Conservation (phyloP, 208 protist species). For the Wallacemonas collosoma region DNA sequence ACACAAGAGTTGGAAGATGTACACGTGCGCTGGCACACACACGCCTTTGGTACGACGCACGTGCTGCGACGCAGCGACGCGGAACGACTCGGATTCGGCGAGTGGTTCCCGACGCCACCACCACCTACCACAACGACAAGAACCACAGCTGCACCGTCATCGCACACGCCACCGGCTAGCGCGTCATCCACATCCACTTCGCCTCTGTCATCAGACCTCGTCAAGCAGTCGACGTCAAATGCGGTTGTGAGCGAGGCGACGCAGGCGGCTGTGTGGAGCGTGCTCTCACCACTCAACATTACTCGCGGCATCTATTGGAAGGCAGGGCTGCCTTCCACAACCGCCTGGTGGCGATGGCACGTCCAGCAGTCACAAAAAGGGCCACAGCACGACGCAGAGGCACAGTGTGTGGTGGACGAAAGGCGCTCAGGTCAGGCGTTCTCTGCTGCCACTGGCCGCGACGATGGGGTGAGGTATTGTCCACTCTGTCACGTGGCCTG, state of each 20-base stretch:
- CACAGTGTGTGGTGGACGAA: no score
- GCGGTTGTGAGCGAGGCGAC: no score
- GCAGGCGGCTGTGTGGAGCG: constrained; percentile 30
- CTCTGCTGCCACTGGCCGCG: no score
- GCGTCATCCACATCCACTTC: no score
- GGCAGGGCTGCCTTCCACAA: constrained; percentile 39
- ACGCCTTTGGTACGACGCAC: constrained; percentile 23
- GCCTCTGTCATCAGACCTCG: no score
- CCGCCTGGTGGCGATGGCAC: constrained; percentile 1
- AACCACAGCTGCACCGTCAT: background rate
- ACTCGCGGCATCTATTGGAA: constrained; percentile 63
- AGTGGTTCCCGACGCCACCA: constrained; percentile 37
- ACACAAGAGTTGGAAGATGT: background rate
- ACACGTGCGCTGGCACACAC: constrained; percentile 9
- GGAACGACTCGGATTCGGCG: constrained; percentile 30
- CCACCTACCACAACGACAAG: background rate
- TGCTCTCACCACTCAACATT: constrained; percentile 47
- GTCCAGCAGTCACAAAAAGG: background rate
- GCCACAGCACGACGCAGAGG: no score
- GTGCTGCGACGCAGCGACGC: constrained; percentile 31
- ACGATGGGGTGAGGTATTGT: constrained; percentile 34
- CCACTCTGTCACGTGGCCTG: constrained; percentile 51
- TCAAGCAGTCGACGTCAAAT: no score
- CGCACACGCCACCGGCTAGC: background rate
- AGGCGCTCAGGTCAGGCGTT: no score